Evolutionary conservation across 75 land plant genomes (phyloP).

Genomic region (Gnetum montanum): DNA sequence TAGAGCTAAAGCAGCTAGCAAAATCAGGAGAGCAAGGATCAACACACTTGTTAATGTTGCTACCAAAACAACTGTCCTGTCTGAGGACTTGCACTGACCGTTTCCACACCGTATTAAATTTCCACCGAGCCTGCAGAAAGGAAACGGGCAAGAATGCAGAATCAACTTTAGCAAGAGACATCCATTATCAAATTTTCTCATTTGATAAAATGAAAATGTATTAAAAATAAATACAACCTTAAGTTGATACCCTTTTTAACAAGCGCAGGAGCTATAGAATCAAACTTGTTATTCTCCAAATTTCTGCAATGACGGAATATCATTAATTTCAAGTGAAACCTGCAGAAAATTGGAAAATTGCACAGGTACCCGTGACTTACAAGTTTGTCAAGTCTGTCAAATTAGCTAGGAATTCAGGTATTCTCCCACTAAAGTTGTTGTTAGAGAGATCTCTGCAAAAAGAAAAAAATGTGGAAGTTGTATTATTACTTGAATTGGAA

Average conservation of each 20-base stretch:
- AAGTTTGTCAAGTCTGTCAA: conserved; percentile 6
- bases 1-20: too few relatives aligned
- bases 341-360: neutral
- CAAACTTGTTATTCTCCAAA: conserved; percentile 11
- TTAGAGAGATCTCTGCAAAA: conserved; percentile 21
- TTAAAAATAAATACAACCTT: conserved; percentile 2
- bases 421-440: conserved; percentile 17
- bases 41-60: too few relatives aligned
- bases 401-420: conserved; percentile 16
- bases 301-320: conserved; percentile 1
- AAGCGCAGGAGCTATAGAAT: conserved; percentile 9
- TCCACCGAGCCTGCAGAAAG: neutral
- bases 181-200: neutral
- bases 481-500: too few relatives aligned
- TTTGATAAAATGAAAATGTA: neutral
- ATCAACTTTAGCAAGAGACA: neutral
- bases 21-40: too few relatives aligned
- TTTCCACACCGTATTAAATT: neutral
- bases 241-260: conserved; percentile 5
- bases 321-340: neutral
- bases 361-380: neutral
- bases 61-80: too few relatives aligned
- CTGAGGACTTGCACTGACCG: neutral
- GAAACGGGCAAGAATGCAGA: neutral
- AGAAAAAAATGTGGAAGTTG: too few relatives aligned